A percentile compares a stretch with the other conserved stretches of the same genome.
Evolutionary conservation across 176 grass and related monocot species (phyloP).

Genomic region (Oryza nivara): DNA sequence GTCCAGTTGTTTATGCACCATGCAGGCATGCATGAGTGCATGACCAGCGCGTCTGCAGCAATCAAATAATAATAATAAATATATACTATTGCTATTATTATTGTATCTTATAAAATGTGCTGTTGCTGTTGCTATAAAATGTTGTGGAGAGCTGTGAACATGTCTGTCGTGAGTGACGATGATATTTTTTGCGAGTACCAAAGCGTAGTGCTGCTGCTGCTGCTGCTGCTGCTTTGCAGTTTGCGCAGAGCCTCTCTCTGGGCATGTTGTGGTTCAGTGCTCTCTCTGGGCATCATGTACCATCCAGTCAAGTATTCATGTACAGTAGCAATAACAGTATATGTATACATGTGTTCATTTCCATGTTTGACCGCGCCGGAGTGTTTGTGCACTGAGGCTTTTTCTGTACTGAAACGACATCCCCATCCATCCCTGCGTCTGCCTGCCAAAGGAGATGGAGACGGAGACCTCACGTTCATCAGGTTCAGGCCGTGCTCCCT

Average conservation of each 20-base stretch:
- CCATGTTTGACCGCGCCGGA: conserved; percentile 34
- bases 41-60: too few species aligned
- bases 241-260: not conserved
- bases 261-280: not conserved
- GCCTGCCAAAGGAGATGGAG: not conserved
- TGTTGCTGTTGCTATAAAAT: not conserved
- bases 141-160: not conserved
- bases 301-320: too few species aligned
- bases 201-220: not conserved
- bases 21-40: not conserved
- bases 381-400: not conserved
- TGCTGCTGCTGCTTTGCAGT: not conserved
- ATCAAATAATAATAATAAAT: not conserved
- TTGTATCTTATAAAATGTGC: not conserved
- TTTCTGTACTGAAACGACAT: conserved; percentile 39
- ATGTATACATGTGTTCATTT: not conserved
- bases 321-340: too few species aligned
- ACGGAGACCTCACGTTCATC: not conserved
- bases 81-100: not conserved
- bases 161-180: not conserved
- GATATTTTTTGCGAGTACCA: conserved; percentile 15
- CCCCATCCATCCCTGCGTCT: not conserved
- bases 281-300: not conserved
- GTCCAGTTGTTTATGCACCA: not conserved
- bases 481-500: too few species aligned